Percentiles rank a stretch among this genome's conserved stretches.
Evolutionary conservation across 257 asterid species (phyloP).

Genomic region (Anisodus acutangulus): DNA sequence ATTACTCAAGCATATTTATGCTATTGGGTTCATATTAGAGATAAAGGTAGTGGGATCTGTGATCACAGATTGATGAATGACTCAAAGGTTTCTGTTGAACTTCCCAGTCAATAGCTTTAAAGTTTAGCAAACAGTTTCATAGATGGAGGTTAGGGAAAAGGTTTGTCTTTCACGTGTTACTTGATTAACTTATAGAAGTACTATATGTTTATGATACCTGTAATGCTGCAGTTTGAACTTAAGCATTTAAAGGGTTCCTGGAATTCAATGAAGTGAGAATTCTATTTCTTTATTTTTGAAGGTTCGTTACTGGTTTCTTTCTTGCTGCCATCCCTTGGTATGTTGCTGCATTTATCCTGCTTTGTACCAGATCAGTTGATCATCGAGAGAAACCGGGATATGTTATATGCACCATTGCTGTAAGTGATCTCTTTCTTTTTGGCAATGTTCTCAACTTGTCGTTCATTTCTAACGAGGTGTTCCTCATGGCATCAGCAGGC

Average conservation of each 20-base stretch:
- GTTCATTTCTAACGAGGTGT: neutral
- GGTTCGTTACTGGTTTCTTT: conserved; percentile 89
- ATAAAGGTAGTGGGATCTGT: neutral
- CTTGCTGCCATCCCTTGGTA: conserved; percentile 87
- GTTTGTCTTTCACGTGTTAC: neutral
- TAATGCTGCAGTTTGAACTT: neutral
- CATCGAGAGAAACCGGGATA: conserved; percentile 92
- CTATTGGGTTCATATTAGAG: neutral
- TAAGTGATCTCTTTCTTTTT: conserved; percentile 46
- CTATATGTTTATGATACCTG: neutral
- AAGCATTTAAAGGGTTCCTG: too few species aligned
- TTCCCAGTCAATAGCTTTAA: neutral
- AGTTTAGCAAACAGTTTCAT: neutral
- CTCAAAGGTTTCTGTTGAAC: neutral
- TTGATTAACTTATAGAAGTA: neutral
- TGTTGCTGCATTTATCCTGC: conserved; percentile 59
- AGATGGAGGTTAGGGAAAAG: neutral
- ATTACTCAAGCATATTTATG: neutral
- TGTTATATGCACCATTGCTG: conserved; percentile 72
- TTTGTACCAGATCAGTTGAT: conserved; percentile 64
- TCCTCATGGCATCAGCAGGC: neutral
- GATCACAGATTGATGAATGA: neutral
- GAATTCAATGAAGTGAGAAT: neutral
- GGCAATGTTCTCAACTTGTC: neutral
- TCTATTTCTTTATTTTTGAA: conserved; percentile 37